A percentile compares a stretch with the other conserved stretches of the same genome.
phyloP scores from a whole-genome alignment of 371 early-diverging fungal species.

The Mortierella sp. region DNA sequence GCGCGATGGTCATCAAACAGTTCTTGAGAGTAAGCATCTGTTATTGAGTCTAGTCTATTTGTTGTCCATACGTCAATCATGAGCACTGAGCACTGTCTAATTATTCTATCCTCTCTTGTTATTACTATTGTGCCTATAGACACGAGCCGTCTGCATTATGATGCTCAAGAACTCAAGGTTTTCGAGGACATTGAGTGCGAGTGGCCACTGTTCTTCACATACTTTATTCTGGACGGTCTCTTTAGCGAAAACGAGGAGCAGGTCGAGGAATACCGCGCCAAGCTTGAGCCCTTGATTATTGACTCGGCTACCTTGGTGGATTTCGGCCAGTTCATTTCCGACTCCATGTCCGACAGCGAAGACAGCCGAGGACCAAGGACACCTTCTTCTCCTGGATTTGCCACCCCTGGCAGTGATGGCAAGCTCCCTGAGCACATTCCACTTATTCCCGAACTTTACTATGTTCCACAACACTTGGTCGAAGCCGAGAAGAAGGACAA shows the following conservation, averaged over 20 bases:
- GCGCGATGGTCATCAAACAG: slow-evolving; percentile 92
- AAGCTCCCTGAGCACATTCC: slow-evolving; percentile 60
- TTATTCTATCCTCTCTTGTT: background rate
- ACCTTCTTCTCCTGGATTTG: slow-evolving; percentile 50
- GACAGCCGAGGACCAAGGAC: slow-evolving; percentile 48
- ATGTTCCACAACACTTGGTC: slow-evolving; percentile 80
- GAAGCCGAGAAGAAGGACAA: slow-evolving; percentile 83
- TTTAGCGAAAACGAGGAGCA: slow-evolving; percentile 78
- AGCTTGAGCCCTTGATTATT: slow-evolving; percentile 78
- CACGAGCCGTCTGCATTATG: slow-evolving; percentile 83
- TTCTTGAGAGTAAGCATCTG: slow-evolving; percentile 67
- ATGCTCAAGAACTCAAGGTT: slow-evolving; percentile 86
- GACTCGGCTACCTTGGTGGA: slow-evolving; percentile 71
- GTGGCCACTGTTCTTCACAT: slow-evolving; percentile 95
- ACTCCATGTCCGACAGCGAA: slow-evolving; percentile 54
- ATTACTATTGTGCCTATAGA: slow-evolving; percentile 54
- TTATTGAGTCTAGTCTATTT: background rate
- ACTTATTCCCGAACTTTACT: slow-evolving; percentile 87
- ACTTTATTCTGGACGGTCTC: slow-evolving; percentile 87
- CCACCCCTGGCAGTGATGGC: slow-evolving; percentile 39
- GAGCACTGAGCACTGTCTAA: background rate
- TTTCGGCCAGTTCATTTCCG: slow-evolving; percentile 55
- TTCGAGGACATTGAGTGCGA: slow-evolving; percentile 92
- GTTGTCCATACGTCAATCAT: background rate
- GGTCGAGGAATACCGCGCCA: slow-evolving; percentile 78